Evolutionary conservation across 2,329 filamentous ascomycete species (phyloP), one percentile per base, ranked within the genome.

Genomic region (Fusarium albosuccineum): DNA sequence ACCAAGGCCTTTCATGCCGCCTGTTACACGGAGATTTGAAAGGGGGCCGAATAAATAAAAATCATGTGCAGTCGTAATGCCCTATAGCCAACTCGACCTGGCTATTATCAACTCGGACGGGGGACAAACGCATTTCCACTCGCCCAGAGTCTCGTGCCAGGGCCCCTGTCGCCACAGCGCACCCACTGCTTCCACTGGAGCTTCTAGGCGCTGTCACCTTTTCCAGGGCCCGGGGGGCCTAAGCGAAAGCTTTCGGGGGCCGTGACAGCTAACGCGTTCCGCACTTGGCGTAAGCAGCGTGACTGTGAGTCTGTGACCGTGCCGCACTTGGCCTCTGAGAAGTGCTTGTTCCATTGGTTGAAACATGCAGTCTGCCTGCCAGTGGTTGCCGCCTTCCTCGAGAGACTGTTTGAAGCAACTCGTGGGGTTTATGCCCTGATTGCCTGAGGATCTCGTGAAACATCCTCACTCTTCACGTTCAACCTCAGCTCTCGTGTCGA

Each of bases 131-230:
- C 30, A 33, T 10, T 10, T 33, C 30, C 30, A 33, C 30, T 10
- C 8, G 30, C 2, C 36, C 45, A 52, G 61, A 53, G 46, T 17
- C 34, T 22, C 39, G 44, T 45, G 39, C 61, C 45, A 37, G 61
- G 61, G 30, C 54, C 64, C 64, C 36, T 67, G 64, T 67, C 45
- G 4, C 27, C 9, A 48, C 26, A 57, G 45, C 39, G 30, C 17
- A 42, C 55, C 45, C 37, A 59, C 29, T 52, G 36, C 50, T 67
- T 67, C 60, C 39, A 61, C 64, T 41, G 41, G 26, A 60, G 14
- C 36, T 65, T 67, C 64, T 67, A 67, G 64, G 64, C 41, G 64
- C 64, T 57, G 63, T 54, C 45, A 60, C 33, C 6, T 7, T 30
- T 13, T n/a, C 9, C 39, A 16, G 17, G 39, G n/a, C 7, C 39